A percentile compares a stretch with the other conserved stretches of the same genome.
phyloP scores from a whole-genome alignment of 192 early-diverging fungal genomes.

The Coemansia sp. region DNA sequence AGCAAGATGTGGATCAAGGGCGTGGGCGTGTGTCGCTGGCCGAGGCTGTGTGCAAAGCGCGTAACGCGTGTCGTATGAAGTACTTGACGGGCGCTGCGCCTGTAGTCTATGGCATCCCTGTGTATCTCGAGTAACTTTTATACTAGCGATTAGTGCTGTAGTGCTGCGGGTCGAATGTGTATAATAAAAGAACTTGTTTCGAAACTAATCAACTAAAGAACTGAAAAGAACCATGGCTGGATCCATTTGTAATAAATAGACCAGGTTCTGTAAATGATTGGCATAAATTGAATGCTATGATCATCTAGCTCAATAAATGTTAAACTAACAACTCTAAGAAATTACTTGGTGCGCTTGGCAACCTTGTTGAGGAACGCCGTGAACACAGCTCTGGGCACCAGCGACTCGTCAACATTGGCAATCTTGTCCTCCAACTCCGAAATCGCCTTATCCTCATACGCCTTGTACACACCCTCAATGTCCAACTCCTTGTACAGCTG shows the following conservation, averaged over 20 bases:
- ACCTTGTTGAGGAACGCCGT: constrained; percentile 91
- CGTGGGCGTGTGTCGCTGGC: constrained; percentile 58
- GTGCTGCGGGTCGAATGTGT: too few relatives aligned
- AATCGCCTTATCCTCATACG: constrained; percentile 89
- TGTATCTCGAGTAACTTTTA: constrained; percentile 23
- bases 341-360: constrained; percentile 88
- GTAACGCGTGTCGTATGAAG: constrained; percentile 72
- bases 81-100: constrained; percentile 91
- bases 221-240: too few relatives aligned
- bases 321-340: too few relatives aligned
- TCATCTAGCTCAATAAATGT: too few relatives aligned
- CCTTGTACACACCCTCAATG: constrained; percentile 74
- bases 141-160: too few relatives aligned
- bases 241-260: too few relatives aligned
- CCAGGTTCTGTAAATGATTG: too few relatives aligned
- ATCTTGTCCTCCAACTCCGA: constrained; percentile 72
- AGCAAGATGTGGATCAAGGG: background rate
- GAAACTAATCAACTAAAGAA: too few relatives aligned
- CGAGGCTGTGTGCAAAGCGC: constrained; percentile 69
- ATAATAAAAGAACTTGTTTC: too few relatives aligned
- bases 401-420: constrained; percentile 74
- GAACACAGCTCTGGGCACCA: constrained; percentile 83
- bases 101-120: constrained; percentile 90
- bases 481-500: constrained; percentile 76
- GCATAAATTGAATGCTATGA: too few relatives aligned